Evolutionary conservation across 2,329 filamentous ascomycete species (phyloP).

Genomic region (Microthyrium microscopicum): DNA sequence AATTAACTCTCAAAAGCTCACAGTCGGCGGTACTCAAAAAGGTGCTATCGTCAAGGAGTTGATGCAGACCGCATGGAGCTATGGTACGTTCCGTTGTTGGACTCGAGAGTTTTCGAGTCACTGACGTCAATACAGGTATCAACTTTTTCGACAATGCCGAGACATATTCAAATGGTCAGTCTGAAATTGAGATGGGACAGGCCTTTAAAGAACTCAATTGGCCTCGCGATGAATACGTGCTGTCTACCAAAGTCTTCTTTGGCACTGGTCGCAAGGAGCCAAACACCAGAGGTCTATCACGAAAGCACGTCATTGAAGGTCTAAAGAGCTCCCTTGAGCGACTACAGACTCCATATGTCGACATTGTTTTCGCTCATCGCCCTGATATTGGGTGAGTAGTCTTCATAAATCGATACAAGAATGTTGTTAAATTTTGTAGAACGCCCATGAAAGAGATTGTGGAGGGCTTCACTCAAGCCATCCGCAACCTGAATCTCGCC

Average conservation of each 20-base stretch:
- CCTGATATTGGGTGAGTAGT: constrained; percentile 30
- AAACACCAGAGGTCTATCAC: constrained; percentile 33
- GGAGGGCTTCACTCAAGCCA: constrained; percentile 33
- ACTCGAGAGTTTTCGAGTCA: too few species aligned
- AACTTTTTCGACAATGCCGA: constrained; percentile 30
- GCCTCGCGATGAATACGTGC: constrained; percentile 30
- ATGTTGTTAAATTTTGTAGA: constrained; percentile 33
- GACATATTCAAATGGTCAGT: constrained; percentile 14
- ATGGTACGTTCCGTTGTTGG: too few species aligned
- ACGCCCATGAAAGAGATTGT: constrained; percentile 49
- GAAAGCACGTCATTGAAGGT: constrained; percentile 39
- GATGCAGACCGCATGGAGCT: constrained; percentile 31
- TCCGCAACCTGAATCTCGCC: constrained; percentile 39
- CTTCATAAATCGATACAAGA: neutral
- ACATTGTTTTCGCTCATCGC: constrained; percentile 46
- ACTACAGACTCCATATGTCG: constrained; percentile 48
- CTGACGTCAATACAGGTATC: too few species aligned
- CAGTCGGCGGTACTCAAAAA: constrained; percentile 33
- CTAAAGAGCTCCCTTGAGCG: constrained; percentile 40
- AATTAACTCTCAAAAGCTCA: too few species aligned
- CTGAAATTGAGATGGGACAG: constrained; percentile 41
- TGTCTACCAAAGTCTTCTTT: constrained; percentile 28
- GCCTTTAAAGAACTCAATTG: constrained; percentile 30
- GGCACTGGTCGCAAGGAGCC: constrained; percentile 42
- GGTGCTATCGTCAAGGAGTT: constrained; percentile 33